Evolutionary conservation across 78 protist genomes (phyloP), one percentile per base, ranked within the genome.

Genomic region (Cavenderia fasciculata): DNA sequence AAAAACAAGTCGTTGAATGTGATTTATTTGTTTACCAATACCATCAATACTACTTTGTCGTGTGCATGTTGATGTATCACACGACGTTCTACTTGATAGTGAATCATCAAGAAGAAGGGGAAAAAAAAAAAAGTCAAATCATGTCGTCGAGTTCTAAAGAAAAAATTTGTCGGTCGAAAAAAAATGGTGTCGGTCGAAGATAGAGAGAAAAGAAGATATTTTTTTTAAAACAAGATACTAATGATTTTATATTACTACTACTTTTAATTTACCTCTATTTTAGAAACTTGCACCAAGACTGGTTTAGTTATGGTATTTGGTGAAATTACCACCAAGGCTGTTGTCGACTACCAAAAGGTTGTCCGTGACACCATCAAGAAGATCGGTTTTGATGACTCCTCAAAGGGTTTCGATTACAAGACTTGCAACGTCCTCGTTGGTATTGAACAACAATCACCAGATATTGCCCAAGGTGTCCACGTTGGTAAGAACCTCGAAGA

Each of bases 301-400:
- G 99, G 99, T 79, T 90, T 97, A 97, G 92, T 99, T 65, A 95
- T 98, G 97, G 99, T 98, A 27, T 88, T 98, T 74, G 99, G 99
- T 40, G 99, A 99, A 94, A 98, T 99, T 90, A 97, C 99, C 77
- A 97, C 99, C 62, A 92, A 41, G 74, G 99, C 99, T 12, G 21
- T 47, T 38, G 63, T 99, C 47, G 99, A 99, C 96, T 99, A 98
- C 96, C 99, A 98, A 96, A 59, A 57, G 61, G 77, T 99, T 54
- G 97, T 99, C 69, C 99, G 99, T 68, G 95, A 96, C 27, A 91
- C 98, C 70, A 59, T 97, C 54, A 94, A 97, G 96, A 61, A 94
- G 71, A 98, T 98, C 85, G 99, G 99, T 57, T 99, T 92, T 97
- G 99, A 98, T 91, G 93, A 86, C 40, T 86, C 95, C 23, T 52